A percentile compares a stretch with the other conserved stretches of the same genome.
Evolutionary conservation across 208 protist species (phyloP).

Genomic region (Leishmania braziliensis): DNA sequence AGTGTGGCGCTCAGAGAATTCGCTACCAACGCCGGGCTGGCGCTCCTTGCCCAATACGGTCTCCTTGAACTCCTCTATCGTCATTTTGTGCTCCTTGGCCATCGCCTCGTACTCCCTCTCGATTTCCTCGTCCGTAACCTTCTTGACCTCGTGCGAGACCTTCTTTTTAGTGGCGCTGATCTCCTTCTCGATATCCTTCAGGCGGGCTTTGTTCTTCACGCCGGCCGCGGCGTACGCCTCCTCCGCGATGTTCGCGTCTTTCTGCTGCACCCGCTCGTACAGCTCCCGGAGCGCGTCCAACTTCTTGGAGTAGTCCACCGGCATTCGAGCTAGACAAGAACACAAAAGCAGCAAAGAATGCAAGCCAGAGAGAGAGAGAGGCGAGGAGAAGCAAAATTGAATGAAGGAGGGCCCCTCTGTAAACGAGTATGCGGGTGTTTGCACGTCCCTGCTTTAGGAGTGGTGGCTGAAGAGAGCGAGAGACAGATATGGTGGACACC

Average conservation of each 20-base stretch:
- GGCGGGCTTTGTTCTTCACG: conserved; percentile 71
- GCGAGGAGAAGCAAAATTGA: not conserved
- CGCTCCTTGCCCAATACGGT: conserved; percentile 16
- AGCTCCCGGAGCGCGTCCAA: conserved; percentile 69
- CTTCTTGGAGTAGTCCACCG: conserved; percentile 35
- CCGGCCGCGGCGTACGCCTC: conserved; percentile 54
- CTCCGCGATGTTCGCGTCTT: conserved; percentile 51
- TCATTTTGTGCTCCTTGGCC: conserved; percentile 58
- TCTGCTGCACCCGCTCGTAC: conserved; percentile 64
- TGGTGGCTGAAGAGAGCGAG: not conserved
- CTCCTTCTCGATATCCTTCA: conserved; percentile 94
- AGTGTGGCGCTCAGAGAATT: conserved; percentile 5
- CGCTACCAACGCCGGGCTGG: not conserved
- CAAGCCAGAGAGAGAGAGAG: not conserved
- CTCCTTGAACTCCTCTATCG: conserved; percentile 63
- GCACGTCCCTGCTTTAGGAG: not conserved
- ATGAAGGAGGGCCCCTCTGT: not conserved
- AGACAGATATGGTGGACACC: no score
- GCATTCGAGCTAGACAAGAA: conserved; percentile 4
- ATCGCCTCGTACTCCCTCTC: conserved; percentile 61
- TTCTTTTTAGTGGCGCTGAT: conserved; percentile 71
- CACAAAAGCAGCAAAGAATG: not conserved
- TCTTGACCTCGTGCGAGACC: conserved; percentile 67
- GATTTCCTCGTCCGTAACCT: conserved; percentile 53
- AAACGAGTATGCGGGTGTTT: not conserved